Conservation (phyloP, 768 basidiomycete species). For the Agaricus bisporus region DNA sequence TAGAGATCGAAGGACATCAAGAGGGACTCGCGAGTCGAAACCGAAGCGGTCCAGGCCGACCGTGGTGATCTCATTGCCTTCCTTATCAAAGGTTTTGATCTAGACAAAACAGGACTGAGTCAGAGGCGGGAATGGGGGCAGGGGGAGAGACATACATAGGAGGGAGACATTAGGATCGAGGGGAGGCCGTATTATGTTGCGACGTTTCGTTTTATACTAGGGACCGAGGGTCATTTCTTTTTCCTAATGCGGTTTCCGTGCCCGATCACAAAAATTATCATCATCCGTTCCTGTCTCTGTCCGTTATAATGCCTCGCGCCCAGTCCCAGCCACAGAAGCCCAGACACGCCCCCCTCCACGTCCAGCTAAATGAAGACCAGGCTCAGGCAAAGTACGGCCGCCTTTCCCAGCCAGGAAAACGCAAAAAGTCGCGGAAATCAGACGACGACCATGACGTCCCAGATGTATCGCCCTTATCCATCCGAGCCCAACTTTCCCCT, state of each 20-base stretch:
- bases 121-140: constrained; percentile 5
- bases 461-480: constrained; percentile 37
- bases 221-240: neutral
- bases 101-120: constrained; percentile 21
- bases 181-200: neutral
- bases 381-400: constrained; percentile 71
- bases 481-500: constrained; percentile 8
- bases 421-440: constrained; percentile 52
- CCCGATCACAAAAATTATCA: constrained; percentile 17
- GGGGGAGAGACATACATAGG: constrained; percentile 20
- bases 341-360: constrained; percentile 83
- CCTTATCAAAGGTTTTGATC: constrained; percentile 67
- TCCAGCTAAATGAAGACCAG: constrained; percentile 81
- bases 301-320: constrained; percentile 55
- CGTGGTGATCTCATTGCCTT: constrained; percentile 64
- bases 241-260: constrained; percentile 13
- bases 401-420: constrained; percentile 68
- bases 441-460: constrained; percentile 40
- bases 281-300: constrained; percentile 8
- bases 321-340: constrained; percentile 46
- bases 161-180: constrained; percentile 18
- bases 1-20: constrained; percentile 79
- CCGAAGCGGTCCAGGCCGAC: constrained; percentile 87
- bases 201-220: neutral
- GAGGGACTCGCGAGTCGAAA: constrained; percentile 79